Evolutionary conservation across 225 moss, liverwort and hornwort genomes (phyloP), one percentile per base, ranked within the genome.

Genomic region (Pseudoscleropodium purum): DNA sequence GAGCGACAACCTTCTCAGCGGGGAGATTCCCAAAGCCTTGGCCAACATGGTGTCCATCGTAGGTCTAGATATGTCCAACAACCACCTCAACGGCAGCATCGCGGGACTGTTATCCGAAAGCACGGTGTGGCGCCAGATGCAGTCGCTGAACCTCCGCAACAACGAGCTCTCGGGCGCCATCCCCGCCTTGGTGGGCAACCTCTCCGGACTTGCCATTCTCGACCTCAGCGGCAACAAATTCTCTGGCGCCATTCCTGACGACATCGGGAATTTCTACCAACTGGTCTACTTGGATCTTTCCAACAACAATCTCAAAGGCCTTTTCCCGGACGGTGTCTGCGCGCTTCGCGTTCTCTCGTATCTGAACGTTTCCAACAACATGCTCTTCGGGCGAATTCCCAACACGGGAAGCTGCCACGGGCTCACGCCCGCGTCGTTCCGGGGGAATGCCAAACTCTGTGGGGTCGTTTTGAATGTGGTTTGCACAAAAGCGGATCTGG

Each of bases 41-140:
- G 94, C 96, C 41, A 95, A 96, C 68, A 86, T 97, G 91, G 92
- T 94, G 21, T 92, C 97, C 13, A 94, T 97, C 17, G 96, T 96
- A 65, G 94, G 93, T 13, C 54, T 97, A n/a, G 92, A 96, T 81
- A 89, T 97, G 81, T 86, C 93, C 61, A 83, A 88, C 37, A 97
- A 97, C 68, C 63, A 47, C 30, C 88, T 97, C 34, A 93, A 88
- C 13, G 97, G 97, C 21, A 86, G 89, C 85, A 95, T 97, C 9
- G 91, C 57, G 21, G 95, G 95, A 25, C 43, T 87, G 80, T 86
- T 98, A 67, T 97, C 96, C 6, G 93, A 94, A 51, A 91, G 90
- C 88, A 91, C 90, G 24, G 90, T 90, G 70, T 98, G 92, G 91
- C 88, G 93, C 61, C 90, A 94, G 72, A 91, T 94, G 70, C 93